Percentiles rank a stretch among this genome's conserved stretches.
phyloP scores from a whole-genome alignment of 371 early-diverging fungal genomes.

The Mucor racemosus region DNA sequence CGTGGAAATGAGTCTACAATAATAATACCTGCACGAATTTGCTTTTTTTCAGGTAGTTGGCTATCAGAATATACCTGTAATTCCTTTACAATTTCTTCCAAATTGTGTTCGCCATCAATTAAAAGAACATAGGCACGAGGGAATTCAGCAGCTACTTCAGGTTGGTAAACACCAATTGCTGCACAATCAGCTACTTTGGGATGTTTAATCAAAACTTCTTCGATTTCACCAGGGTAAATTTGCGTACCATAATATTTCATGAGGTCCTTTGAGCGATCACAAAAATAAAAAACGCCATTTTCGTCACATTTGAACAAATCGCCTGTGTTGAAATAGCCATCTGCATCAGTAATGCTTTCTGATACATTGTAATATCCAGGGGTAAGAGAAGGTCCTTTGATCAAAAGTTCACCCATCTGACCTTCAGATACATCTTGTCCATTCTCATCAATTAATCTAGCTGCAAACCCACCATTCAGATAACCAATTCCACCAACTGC shows the following conservation, averaged over 20 bases:
- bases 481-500: constrained; percentile 60
- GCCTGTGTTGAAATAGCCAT: constrained; percentile 82
- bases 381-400: constrained; percentile 81
- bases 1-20: constrained; percentile 74
- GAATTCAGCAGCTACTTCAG: constrained; percentile 66
- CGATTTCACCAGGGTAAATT: constrained; percentile 28
- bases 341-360: constrained; percentile 61
- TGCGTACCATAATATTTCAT: constrained; percentile 68
- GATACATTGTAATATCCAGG: constrained; percentile 64
- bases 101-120: constrained; percentile 3
- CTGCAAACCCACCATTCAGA: constrained; percentile 59
- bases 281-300: constrained; percentile 60
- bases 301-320: constrained; percentile 70
- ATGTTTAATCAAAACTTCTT: constrained; percentile 60
- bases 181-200: constrained; percentile 73
- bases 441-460: constrained; percentile 61
- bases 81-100: constrained; percentile 10
- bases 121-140: constrained; percentile 76
- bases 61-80: constrained; percentile 54
- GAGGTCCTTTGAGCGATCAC: constrained; percentile 65
- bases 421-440: constrained; percentile 48
- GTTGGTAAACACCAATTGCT: constrained; percentile 60
- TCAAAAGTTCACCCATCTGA: constrained; percentile 66
- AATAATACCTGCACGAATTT: constrained; percentile 72
- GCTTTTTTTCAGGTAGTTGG: constrained; percentile 70